These are phyloP conservation scores for Tolypocladium ovalisporum DNA, from an alignment of 2,329 filamentous ascomycete genomes.

Conservation along the genomic window DNA sequence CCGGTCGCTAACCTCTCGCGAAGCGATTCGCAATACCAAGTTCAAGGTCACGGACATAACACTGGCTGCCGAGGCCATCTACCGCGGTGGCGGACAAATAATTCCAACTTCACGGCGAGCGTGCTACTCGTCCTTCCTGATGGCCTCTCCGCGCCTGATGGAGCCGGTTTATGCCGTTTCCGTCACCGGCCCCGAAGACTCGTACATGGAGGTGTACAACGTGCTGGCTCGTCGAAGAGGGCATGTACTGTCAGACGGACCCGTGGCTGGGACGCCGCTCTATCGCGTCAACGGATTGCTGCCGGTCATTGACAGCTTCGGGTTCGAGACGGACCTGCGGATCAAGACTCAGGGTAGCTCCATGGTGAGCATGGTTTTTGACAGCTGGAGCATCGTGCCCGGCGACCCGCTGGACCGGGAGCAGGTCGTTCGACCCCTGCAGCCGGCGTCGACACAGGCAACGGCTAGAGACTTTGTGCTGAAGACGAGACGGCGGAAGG, in stretches of 20 bases:
- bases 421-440: slow-evolving; percentile 69
- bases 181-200: slow-evolving; percentile 86
- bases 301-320: slow-evolving; percentile 94
- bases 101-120: slow-evolving; percentile 89
- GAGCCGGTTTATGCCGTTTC: slow-evolving; percentile 89
- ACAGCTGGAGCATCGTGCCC: slow-evolving; percentile 91
- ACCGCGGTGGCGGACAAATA: slow-evolving; percentile 90
- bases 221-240: slow-evolving; percentile 80
- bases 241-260: slow-evolving; percentile 88
- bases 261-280: slow-evolving; percentile 85
- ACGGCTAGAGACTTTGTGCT: slow-evolving; percentile 93
- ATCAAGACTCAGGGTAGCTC: slow-evolving; percentile 94
- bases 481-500: slow-evolving; percentile 89
- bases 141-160: slow-evolving; percentile 94
- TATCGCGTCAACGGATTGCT: slow-evolving; percentile 86
- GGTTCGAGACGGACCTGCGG: slow-evolving; percentile 92
- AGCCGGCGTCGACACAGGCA: slow-evolving; percentile 78
- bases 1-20: slow-evolving; percentile 3
- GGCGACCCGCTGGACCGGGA: slow-evolving; percentile 89
- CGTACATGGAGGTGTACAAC: slow-evolving; percentile 82
- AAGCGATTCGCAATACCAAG: slow-evolving; percentile 92
- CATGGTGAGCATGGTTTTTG: slow-evolving; percentile 84
- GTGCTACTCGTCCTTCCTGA: slow-evolving; percentile 92
- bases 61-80: slow-evolving; percentile 82
- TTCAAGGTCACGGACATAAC: slow-evolving; percentile 91